Conservation (phyloP, 2,329 filamentous ascomycete genomes). For the Geosmithia flava region DNA sequence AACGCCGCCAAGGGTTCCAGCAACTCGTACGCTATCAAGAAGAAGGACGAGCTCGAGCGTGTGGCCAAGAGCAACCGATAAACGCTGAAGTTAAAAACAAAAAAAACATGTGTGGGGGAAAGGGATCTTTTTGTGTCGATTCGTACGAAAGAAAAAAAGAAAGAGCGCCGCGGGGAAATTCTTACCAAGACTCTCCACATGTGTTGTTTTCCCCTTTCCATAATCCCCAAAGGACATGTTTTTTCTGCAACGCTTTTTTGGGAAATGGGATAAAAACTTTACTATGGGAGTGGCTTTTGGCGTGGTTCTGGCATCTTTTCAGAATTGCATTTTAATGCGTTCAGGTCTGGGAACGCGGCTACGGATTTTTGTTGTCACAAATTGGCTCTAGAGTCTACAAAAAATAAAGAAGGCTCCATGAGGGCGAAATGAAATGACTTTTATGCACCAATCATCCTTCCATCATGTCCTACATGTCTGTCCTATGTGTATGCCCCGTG, state of each 20-base stretch:
- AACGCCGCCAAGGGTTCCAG: slow-evolving; percentile 99
- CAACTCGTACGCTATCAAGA: slow-evolving; percentile 99
- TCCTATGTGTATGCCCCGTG: background rate
- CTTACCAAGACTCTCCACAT: background rate
- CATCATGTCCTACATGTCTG: background rate
- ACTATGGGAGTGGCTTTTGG: slow-evolving; percentile 21
- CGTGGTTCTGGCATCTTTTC: slow-evolving; percentile 31
- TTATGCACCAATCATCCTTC: background rate
- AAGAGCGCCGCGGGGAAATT: background rate
- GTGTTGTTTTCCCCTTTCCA: too few species aligned
- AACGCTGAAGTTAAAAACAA: slow-evolving; percentile 30
- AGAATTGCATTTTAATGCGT: slow-evolving; percentile 35
- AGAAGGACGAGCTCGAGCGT: slow-evolving; percentile 99
- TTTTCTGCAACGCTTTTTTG: too few species aligned
- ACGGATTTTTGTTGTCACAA: slow-evolving; percentile 23
- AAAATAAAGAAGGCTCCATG: slow-evolving; percentile 27
- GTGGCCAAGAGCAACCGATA: slow-evolving; percentile 99
- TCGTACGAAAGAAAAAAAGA: too few species aligned
- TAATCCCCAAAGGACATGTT: too few species aligned
- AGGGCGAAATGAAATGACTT: slow-evolving; percentile 19
- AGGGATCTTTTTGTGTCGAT: slow-evolving; percentile 2
- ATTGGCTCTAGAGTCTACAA: slow-evolving; percentile 25
- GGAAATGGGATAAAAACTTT: background rate
- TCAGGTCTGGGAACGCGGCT: slow-evolving; percentile 32
- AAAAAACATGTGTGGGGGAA: background rate